Conservation (phyloP, 805 yeast species). For the Lipomyces kockii region DNA sequence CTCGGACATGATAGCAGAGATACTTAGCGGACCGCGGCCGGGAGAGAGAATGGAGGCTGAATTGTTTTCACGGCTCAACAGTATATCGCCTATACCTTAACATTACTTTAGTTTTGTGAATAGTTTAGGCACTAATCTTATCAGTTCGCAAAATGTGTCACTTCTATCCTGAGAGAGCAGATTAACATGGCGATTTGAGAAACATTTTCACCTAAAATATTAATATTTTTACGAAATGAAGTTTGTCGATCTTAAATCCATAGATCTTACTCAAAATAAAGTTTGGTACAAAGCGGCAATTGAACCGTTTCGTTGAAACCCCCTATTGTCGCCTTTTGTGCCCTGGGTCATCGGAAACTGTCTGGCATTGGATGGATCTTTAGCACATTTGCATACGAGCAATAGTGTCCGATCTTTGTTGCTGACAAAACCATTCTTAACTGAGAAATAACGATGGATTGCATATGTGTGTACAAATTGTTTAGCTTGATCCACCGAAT, state of each 20-base stretch:
- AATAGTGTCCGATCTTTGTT: not conserved
- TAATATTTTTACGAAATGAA: too few species aligned
- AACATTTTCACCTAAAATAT: too few species aligned
- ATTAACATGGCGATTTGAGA: conserved; percentile 1
- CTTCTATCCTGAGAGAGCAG: not conserved
- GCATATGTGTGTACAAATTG: not conserved
- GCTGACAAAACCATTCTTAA: not conserved
- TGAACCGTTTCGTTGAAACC: too few species aligned
- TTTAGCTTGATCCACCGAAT: not conserved
- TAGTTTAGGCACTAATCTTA: not conserved
- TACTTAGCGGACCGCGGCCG: conserved; percentile 3
- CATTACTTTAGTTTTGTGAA: not conserved
- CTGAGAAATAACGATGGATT: not conserved
- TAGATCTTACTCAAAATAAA: too few species aligned
- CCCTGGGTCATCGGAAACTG: not conserved
- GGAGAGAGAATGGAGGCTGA: conserved; percentile 7
- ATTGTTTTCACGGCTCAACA: not conserved
- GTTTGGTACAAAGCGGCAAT: too few species aligned
- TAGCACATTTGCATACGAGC: not conserved
- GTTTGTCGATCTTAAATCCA: too few species aligned
- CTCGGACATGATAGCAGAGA: conserved; percentile 2
- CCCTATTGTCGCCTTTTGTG: too few species aligned
- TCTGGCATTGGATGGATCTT: not conserved
- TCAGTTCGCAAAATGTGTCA: too few species aligned
- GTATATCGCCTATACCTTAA: not conserved